Conservation (phyloP, 2,329 filamentous ascomycete species). For the Corniculantispora saksenae region DNA sequence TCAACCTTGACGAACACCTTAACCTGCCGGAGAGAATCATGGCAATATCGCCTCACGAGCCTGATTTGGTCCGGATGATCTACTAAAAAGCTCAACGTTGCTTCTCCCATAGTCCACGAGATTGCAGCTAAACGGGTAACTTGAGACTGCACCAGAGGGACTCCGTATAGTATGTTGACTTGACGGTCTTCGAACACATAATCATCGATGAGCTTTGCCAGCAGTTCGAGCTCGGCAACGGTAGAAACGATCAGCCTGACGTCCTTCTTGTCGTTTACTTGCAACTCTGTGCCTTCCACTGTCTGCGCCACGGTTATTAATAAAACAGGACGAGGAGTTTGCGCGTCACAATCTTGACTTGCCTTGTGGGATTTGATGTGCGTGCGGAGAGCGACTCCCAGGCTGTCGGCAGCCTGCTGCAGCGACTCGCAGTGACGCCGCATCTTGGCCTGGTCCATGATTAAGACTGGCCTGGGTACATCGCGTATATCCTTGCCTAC, state of each 20-base stretch:
- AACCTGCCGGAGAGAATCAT: constrained; percentile 31
- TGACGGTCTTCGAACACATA: constrained; percentile 25
- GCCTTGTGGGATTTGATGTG: constrained; percentile 71
- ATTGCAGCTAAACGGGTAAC: constrained; percentile 50
- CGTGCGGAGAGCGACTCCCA: constrained; percentile 58
- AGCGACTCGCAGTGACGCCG: constrained; percentile 58
- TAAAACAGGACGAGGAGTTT: fast-evolving
- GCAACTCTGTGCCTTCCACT: constrained; percentile 52
- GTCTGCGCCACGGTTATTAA: constrained; percentile 42
- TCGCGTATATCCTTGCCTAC: constrained; percentile 28
- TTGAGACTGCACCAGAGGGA: constrained; percentile 58
- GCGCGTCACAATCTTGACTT: neutral
- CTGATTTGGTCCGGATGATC: constrained; percentile 55
- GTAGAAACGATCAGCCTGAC: constrained; percentile 62
- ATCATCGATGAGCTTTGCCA: constrained; percentile 52
- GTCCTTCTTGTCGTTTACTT: constrained; percentile 46
- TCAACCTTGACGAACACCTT: constrained; percentile 63
- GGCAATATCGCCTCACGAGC: constrained; percentile 30
- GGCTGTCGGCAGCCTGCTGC: constrained; percentile 47
- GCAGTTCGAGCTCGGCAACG: constrained; percentile 56
- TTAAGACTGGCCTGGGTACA: constrained; percentile 55
- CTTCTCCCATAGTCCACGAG: constrained; percentile 44
- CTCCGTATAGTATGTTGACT: constrained; percentile 56
- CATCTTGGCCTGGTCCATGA: constrained; percentile 57
- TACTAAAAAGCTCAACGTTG: constrained; percentile 54